These are phyloP conservation scores for Halophytophthora batemanensis DNA, from an alignment of 352 stramenopile species.

Conservation along the genomic window DNA sequence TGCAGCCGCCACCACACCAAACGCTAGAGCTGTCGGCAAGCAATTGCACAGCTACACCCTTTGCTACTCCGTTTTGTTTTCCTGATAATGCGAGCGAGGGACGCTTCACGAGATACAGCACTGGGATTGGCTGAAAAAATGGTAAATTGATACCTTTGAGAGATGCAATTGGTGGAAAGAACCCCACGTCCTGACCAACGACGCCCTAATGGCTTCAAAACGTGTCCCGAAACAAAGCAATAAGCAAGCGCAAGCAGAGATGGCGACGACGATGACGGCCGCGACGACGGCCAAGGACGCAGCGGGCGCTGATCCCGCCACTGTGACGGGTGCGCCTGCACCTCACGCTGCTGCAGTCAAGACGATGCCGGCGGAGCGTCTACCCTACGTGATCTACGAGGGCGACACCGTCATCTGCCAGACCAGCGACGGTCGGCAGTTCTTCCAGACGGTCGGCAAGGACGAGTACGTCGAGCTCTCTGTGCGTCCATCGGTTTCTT, in stretches of 20 bases:
- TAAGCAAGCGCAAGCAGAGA: background rate
- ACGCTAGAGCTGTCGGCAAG: too few relatives aligned
- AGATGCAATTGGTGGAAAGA: too few relatives aligned
- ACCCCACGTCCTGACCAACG: background rate
- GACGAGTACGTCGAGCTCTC: slow-evolving; percentile 46
- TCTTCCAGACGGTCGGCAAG: slow-evolving; percentile 76
- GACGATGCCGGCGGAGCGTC: slow-evolving; percentile 14
- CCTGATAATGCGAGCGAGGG: too few relatives aligned
- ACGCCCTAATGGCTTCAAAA: background rate
- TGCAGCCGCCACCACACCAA: too few relatives aligned
- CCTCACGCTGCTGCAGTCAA: background rate
- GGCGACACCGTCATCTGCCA: slow-evolving; percentile 86
- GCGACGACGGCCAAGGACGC: background rate
- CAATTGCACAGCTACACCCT: too few relatives aligned
- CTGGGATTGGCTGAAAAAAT: slow-evolving; percentile 17
- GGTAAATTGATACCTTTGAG: background rate
- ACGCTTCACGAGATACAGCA: too few relatives aligned
- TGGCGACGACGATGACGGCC: slow-evolving; percentile 3
- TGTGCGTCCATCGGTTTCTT: background rate
- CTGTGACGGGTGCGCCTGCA: too few relatives aligned
- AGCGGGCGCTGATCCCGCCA: background rate
- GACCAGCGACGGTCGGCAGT: slow-evolving; percentile 80
- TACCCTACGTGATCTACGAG: slow-evolving; percentile 80
- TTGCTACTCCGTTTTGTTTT: too few relatives aligned
- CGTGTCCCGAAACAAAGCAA: too few relatives aligned